Base-by-base conservation (phyloP, 371 early-diverging fungal species). In the Rhizopus delemar region DNA sequence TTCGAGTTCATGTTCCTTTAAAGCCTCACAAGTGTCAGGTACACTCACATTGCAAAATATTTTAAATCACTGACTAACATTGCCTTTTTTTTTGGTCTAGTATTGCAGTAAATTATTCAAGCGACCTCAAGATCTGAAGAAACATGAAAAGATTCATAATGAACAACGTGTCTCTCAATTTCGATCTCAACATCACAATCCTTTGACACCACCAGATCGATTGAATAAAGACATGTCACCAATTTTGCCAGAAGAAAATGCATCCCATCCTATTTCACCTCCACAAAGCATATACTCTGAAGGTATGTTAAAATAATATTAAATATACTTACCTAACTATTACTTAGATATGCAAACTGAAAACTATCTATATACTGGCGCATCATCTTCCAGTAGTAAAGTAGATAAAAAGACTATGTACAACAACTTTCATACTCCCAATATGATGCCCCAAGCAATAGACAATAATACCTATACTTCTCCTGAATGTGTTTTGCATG, bases 1-100 rank as follows among this genome's bases (percentile, higher is more conserved):
- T 96, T 56, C 80, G 94, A 62, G 90, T 93, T 22, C 97, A 97
- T 71, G 86, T 97, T 22, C 87, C 93, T n/a, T 82, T 93, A 33
- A 94, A 93, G 71, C 96, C 95, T 28, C 85, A 92, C 74, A 78
- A 69, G 35, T 96, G 97, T 73, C 69, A 63, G 58, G 85, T 86
- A 81, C 31, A 46, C 16, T 9, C 2, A 41, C 22, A 22, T 22
- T 32, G 51, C 49, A 39, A 48, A 15, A 11, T 32, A 28, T 48
- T 12, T 46, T 22, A 22, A 22, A 22, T 2, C 2, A 22, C 22
- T 60, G 11, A 46, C 46, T 31, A 32, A 11, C 34, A 15, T 11
- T 33, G 41, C 48, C 31, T 16, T 28, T 22, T 22, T 22, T 22
- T 22, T 22, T 22, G 22, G 5, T 38, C 16, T 68, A 90, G 85